Percentiles rank a stretch among this genome's conserved stretches.
phyloP scores from a whole-genome alignment of 371 early-diverging fungal genomes.

The Mortierella sp. region DNA sequence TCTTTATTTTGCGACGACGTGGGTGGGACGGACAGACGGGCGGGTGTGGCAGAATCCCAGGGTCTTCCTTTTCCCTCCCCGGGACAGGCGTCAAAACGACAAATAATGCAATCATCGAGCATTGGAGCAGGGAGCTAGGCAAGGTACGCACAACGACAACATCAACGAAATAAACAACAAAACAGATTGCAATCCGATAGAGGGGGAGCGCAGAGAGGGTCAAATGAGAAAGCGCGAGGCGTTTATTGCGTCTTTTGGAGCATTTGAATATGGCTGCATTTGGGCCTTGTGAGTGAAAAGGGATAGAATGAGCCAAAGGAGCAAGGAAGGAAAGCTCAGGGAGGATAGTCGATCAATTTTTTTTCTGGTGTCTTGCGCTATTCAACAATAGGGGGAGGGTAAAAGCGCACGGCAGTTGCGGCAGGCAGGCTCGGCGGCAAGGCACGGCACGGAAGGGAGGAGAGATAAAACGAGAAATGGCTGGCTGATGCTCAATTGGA shows the following conservation, averaged over 20 bases:
- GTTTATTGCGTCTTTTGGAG: background rate
- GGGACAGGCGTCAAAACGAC: background rate
- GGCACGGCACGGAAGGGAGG: background rate
- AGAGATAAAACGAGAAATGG: background rate
- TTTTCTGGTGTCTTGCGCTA: no score
- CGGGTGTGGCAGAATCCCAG: background rate
- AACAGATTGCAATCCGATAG: background rate
- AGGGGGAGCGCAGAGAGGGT: background rate
- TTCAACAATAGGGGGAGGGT: background rate
- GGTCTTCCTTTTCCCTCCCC: background rate
- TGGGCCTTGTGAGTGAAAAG: background rate
- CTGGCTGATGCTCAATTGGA: background rate
- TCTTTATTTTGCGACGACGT: background rate
- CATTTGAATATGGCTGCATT: background rate
- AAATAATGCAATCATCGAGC: background rate
- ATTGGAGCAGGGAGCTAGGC: no score
- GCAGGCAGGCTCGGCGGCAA: no score
- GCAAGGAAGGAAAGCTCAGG: background rate
- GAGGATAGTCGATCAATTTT: background rate
- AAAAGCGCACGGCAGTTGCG: no score
- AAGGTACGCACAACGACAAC: background rate
- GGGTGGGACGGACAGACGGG: background rate
- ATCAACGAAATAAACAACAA: background rate
- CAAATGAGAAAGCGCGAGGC: background rate
- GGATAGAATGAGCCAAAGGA: background rate